A percentile compares a stretch with the other conserved stretches of the same genome.
Conservation (phyloP, 2,329 filamentous ascomycete species). For the Penicillium glabrum region DNA sequence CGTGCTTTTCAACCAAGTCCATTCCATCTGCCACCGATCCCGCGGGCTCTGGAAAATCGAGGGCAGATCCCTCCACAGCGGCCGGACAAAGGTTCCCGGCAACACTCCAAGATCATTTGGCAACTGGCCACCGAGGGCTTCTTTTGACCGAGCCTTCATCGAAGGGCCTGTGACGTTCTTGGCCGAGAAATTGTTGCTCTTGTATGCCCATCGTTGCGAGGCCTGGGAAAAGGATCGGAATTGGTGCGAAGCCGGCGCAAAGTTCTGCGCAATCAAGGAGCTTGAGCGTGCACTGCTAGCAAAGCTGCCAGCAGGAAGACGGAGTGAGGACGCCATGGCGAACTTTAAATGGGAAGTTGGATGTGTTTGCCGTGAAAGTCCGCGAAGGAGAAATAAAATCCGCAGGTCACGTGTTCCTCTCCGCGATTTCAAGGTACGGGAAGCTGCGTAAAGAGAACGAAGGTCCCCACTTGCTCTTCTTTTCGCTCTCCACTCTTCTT, state of each 20-base stretch:
- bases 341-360: conserved; percentile 2
- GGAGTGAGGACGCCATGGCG: conserved; percentile 35
- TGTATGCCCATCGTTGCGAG: conserved; percentile 23
- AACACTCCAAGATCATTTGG: conserved; percentile 49
- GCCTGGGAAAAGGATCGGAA: conserved; percentile 38
- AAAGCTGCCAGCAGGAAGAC: conserved; percentile 24
- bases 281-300: conserved; percentile 19
- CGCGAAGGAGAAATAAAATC: conserved; percentile 21
- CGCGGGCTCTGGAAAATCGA: conserved; percentile 40
- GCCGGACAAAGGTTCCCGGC: conserved; percentile 43
- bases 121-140: conserved; percentile 32
- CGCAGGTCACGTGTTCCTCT: conserved; percentile 25
- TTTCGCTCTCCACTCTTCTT: not conserved
- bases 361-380: conserved; percentile 5
- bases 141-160: conserved; percentile 35
- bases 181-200: conserved; percentile 18
- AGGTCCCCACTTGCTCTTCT: not conserved
- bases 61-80: conserved; percentile 41
- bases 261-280: conserved; percentile 13
- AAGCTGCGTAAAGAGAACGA: not conserved
- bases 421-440: conserved; percentile 15
- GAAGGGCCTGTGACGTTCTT: conserved; percentile 32
- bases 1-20: conserved; percentile 37
- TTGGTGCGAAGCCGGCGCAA: conserved; percentile 22
- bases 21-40: conserved; percentile 40